Conservation (phyloP, 352 stramenopile species). For the Phytopythium montanum region DNA sequence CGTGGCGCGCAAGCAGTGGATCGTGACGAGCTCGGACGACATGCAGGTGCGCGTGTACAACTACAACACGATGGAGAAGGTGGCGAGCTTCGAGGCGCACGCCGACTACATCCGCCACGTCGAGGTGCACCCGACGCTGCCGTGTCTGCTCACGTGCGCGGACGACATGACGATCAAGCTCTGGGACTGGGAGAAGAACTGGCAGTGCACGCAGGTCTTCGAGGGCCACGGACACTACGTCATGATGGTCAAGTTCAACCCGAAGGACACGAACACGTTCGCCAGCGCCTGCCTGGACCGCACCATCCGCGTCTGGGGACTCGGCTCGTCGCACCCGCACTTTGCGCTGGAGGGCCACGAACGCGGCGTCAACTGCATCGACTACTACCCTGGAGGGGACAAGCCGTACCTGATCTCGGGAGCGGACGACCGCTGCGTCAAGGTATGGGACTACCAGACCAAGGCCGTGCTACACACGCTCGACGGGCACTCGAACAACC, state of each 20-base stretch:
- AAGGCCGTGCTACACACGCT: slow-evolving; percentile 99
- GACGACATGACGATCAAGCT: slow-evolving; percentile 99
- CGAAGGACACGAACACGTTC: slow-evolving; percentile 99
- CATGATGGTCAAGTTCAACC: slow-evolving; percentile 99
- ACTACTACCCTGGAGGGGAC: slow-evolving; percentile 98
- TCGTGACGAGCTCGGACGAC: slow-evolving; percentile 94
- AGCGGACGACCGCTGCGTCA: slow-evolving; percentile 96
- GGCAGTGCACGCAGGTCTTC: slow-evolving; percentile 72
- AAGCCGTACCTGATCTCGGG: slow-evolving; percentile 98
- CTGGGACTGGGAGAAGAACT: slow-evolving; percentile 96
- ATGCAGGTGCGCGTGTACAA: slow-evolving; percentile 98
- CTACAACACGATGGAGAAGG: slow-evolving; percentile 99
- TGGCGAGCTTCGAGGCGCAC: slow-evolving; percentile 94
- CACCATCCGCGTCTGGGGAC: slow-evolving; percentile 95
- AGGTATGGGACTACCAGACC: slow-evolving; percentile 99
- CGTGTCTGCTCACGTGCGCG: slow-evolving; percentile 94
- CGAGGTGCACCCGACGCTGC: slow-evolving; percentile 96
- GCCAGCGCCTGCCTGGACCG: slow-evolving; percentile 96
- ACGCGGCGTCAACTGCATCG: slow-evolving; percentile 97
- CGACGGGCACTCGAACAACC: slow-evolving; percentile 98
- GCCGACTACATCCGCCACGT: slow-evolving; percentile 98
- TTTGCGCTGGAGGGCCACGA: slow-evolving; percentile 93
- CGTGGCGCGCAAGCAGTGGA: slow-evolving; percentile 97
- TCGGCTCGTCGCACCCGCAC: slow-evolving; percentile 92
- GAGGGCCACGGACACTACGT: slow-evolving; percentile 98